A percentile compares a stretch with the other conserved stretches of the same genome.
phyloP scores from a whole-genome alignment of 768 basidiomycete species.

The Peribolospora kevripleyi region DNA sequence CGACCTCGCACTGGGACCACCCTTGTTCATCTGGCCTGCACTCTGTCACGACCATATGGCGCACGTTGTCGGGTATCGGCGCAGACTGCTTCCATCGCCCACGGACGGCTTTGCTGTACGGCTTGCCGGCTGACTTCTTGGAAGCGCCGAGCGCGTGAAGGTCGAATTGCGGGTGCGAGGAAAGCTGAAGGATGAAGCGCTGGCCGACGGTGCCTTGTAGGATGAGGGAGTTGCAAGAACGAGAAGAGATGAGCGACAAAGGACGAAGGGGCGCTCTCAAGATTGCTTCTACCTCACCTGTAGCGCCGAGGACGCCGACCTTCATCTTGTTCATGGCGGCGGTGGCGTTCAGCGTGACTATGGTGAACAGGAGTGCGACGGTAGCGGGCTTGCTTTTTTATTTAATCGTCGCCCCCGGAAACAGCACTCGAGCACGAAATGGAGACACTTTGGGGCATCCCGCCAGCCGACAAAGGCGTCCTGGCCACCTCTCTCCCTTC shows the following conservation, averaged over 20 bases:
- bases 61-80: constrained; percentile 42
- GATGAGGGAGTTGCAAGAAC: neutral
- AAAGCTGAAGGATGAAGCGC: constrained; percentile 70
- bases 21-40: constrained; percentile 39
- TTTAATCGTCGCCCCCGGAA: too few species aligned
- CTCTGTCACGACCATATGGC: constrained; percentile 41
- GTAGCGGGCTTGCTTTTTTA: too few species aligned
- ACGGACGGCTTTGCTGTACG: constrained; percentile 39
- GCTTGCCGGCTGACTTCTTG: constrained; percentile 57
- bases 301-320: constrained; percentile 66
- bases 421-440: too few species aligned
- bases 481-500: too few species aligned
- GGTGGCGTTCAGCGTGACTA: too few species aligned
- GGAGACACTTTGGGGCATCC: too few species aligned
- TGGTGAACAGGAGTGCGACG: too few species aligned
- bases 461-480: too few species aligned
- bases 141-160: constrained; percentile 76
- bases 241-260: neutral
- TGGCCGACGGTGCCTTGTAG: constrained; percentile 64
- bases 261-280: too few species aligned
- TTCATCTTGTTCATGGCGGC: constrained; percentile 1
- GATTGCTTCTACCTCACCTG: constrained; percentile 19
- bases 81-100: constrained; percentile 55
- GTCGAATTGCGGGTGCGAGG: constrained; percentile 69
- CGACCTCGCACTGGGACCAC: constrained; percentile 55